Conservation (phyloP, 140 eudicot genomes). For the Erigeron philadelphicus region DNA sequence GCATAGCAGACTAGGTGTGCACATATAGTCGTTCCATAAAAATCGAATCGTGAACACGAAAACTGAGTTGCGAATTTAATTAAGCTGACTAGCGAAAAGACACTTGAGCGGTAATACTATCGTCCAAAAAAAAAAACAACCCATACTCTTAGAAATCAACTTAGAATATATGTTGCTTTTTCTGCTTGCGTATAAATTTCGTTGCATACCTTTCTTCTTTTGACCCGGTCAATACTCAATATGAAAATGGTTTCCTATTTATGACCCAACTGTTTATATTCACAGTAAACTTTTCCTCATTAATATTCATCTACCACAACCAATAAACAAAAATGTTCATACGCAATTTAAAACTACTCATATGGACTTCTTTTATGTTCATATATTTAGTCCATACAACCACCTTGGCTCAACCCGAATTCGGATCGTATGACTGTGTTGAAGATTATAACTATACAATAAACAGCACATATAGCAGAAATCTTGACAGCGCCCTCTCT, state of each 20-base stretch:
- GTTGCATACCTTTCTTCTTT: too few species aligned
- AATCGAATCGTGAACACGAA: too few species aligned
- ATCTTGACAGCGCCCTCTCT: conserved; percentile 12
- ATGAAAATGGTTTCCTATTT: neutral
- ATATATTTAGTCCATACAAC: neutral
- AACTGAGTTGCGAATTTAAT: too few species aligned
- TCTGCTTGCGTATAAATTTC: too few species aligned
- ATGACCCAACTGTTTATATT: neutral
- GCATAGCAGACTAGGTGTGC: too few species aligned
- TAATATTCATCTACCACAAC: neutral
- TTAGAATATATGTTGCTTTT: too few species aligned
- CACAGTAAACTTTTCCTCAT: neutral
- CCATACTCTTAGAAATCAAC: too few species aligned
- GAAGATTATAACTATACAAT: neutral
- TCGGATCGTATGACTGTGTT: neutral
- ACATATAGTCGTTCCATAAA: too few species aligned
- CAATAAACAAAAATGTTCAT: neutral
- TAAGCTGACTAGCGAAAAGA: too few species aligned
- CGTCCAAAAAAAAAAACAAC: too few species aligned
- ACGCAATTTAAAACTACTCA: neutral
- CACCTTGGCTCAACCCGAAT: neutral
- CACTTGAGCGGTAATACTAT: too few species aligned
- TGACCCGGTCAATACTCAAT: neutral
- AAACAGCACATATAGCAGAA: conserved; percentile 9
- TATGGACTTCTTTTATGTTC: neutral